Base-by-base conservation (phyloP, 176 grass and related monocot genomes). In the Zizania latifolia region DNA sequence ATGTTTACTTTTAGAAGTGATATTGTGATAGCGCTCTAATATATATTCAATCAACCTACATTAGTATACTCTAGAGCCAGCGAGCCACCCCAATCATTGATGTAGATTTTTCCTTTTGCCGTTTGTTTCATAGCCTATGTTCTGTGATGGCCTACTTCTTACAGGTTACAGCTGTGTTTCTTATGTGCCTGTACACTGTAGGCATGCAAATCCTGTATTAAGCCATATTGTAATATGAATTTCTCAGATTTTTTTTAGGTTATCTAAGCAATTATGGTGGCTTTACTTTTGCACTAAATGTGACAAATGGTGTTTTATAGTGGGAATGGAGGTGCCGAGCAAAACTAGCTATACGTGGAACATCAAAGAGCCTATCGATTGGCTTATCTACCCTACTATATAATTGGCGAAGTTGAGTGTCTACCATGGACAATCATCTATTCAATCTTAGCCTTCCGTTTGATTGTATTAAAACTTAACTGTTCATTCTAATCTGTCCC, bases 311-410 rank as follows among this genome's bases (percentile, higher is more conserved):
- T 79, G 36, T 71, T 82, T 86, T 30, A n/a, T 56, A 98, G 94
- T 88, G 62, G n/a, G 86, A 94, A 81, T 98, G 94, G 94, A 75
- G 94, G 79, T 98, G 94, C 53, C 91, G 91, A 10, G 94, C 94
- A 74, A 98, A 98, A 79, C 65, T 98, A 62, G 94, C 84, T 14
- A 86, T 98, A 33, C 94, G 91, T 76, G 94, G 94, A 81, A 87
- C 86, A 80, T 68, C 89, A 56, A 74, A 91, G 51, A 89, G 8
- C 23, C 94, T 89, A 0, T 60, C 94, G 81, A 82, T 98, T 72
- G 94, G 91, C 28, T 78, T 98, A 70, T n/a, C n/a, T n/a, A n/a
- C n/a, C n/a, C n/a, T n/a, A n/a, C n/a, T n/a, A n/a, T n/a, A n/a
- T n/a, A n/a, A n/a, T n/a, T n/a, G n/a, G n/a, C n/a, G n/a, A n/a